phyloP scores from a whole-genome alignment of 768 basidiomycete genomes.

The Phylloporus sp. region DNA sequence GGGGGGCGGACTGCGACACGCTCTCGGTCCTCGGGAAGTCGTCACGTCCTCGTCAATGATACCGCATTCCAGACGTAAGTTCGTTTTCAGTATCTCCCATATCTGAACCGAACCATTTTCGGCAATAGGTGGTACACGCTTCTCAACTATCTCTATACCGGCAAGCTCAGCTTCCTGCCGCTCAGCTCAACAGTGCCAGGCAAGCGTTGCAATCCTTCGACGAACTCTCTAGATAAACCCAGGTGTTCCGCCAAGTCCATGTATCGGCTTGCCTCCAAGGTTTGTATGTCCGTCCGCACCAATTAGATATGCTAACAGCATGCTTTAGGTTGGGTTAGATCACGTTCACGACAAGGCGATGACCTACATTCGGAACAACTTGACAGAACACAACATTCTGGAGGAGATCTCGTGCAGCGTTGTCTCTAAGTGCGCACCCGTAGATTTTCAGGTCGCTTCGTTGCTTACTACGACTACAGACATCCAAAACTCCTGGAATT shows the following conservation, averaged over 20 bases:
- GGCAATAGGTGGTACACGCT: constrained; percentile 34
- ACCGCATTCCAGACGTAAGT: constrained; percentile 25
- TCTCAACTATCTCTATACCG: constrained; percentile 38
- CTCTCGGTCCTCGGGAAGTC: constrained; percentile 11
- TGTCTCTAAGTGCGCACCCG: constrained; percentile 8
- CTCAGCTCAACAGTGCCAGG: constrained; percentile 17
- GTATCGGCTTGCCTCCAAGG: constrained; percentile 39
- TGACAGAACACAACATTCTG: constrained; percentile 23
- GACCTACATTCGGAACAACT: constrained; percentile 9
- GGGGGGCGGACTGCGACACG: neutral
- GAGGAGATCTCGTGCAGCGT: constrained; percentile 20
- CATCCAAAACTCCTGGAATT: constrained; percentile 13
- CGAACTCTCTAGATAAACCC: constrained; percentile 5
- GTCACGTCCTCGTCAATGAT: constrained; percentile 21
- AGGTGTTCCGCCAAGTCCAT: constrained; percentile 40
- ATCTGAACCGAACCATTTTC: neutral
- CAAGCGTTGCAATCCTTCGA: neutral
- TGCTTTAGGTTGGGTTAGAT: constrained; percentile 18
- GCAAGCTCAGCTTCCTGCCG: constrained; percentile 29
- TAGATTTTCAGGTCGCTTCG: neutral
- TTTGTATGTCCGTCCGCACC: constrained; percentile 1
- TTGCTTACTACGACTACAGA: neutral
- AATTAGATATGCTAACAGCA: neutral
- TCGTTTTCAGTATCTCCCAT: neutral
- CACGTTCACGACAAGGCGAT: constrained; percentile 14